Evolutionary conservation across 257 asterid species (phyloP).

Genomic region (Capsicum chinense): DNA sequence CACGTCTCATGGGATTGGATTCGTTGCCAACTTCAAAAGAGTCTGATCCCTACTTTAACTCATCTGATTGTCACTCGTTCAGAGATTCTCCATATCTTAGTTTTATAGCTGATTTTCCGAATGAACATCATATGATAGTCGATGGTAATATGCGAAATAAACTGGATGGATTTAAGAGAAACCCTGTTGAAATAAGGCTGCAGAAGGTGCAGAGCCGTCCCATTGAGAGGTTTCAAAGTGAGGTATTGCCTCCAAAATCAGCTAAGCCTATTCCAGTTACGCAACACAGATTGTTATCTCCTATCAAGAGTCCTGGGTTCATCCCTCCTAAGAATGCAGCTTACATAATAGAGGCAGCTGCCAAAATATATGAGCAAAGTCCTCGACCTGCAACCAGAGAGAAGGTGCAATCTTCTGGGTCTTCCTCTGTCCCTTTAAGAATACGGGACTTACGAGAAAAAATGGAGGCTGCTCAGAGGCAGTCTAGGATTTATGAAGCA

Average conservation of each 20-base stretch:
- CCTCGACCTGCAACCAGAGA: slow-evolving; percentile 66
- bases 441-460: slow-evolving; percentile 66
- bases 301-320: slow-evolving; percentile 92
- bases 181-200: slow-evolving; percentile 71
- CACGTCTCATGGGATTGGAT: slow-evolving; percentile 98
- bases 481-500: slow-evolving; percentile 48
- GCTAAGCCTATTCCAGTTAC: slow-evolving; percentile 78
- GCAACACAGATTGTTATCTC: slow-evolving; percentile 79
- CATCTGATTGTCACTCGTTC: slow-evolving; percentile 62
- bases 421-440: slow-evolving; percentile 72
- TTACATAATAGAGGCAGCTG: slow-evolving; percentile 86
- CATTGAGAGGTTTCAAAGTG: slow-evolving; percentile 83
- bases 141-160: slow-evolving; percentile 80
- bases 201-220: slow-evolving; percentile 69
- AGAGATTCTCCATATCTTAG: slow-evolving; percentile 61
- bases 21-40: slow-evolving; percentile 68
- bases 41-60: slow-evolving; percentile 54
- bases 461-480: slow-evolving; percentile 66
- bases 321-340: slow-evolving; percentile 86
- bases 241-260: slow-evolving; percentile 80
- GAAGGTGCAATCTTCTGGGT: slow-evolving; percentile 54
- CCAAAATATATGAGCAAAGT: slow-evolving; percentile 86
- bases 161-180: slow-evolving; percentile 69
- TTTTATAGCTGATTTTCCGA: slow-evolving; percentile 48
- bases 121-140: slow-evolving; percentile 76